Evolutionary conservation across 768 basidiomycete genomes (phyloP), one percentile per base, ranked within the genome.

Genomic region (Mycena epipterygia): DNA sequence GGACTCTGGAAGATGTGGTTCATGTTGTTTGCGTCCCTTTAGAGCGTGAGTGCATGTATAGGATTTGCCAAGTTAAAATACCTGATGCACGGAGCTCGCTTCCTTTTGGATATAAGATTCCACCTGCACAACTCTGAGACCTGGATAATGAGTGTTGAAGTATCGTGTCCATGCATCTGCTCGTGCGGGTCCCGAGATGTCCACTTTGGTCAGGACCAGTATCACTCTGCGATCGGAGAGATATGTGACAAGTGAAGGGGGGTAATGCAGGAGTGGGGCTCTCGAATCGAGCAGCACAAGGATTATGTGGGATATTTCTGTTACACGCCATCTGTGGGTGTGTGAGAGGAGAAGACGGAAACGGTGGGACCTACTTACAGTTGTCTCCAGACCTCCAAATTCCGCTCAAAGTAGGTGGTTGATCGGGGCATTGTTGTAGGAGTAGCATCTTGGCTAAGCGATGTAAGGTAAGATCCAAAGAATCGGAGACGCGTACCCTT

Each of bases 331-430:
- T 74, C 93, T 95, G 74, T 9, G 57, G 55, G 12, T 58, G 46
- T 19, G 56, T 65, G 70, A 69, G 70, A 25, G 78, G 46, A 64
- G 53, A 39, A 25, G 57, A 64, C 35, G 55, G 55, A 55, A 55
- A 39, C n/a, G n/a, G n/a, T n/a, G 67, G 41, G 59, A 3, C 37
- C 21, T 11, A 86, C 93, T 74, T 79, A 95, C 90, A 98, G 82
- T 82, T 98, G 97, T 71, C 97, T 83, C 96, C 96, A 98, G 17
- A 98, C 96, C 77, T 98, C 94, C 51, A 98, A 76, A 79, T 98
- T 98, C 46, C 94, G 88, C 80, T 98, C 96, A 79, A 90, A 98
- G 80, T 92, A 91, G 1, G 93, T 91, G 2, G 93, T 90, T 5
- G 94, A 92, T 49, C 83, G 81, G 13, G 90, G 90, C 87, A 91